Percentiles rank a stretch among this genome's conserved stretches.
Conservation (phyloP, 2,329 filamentous ascomycete species). For the Aspergillus pseudoviridinutans region DNA sequence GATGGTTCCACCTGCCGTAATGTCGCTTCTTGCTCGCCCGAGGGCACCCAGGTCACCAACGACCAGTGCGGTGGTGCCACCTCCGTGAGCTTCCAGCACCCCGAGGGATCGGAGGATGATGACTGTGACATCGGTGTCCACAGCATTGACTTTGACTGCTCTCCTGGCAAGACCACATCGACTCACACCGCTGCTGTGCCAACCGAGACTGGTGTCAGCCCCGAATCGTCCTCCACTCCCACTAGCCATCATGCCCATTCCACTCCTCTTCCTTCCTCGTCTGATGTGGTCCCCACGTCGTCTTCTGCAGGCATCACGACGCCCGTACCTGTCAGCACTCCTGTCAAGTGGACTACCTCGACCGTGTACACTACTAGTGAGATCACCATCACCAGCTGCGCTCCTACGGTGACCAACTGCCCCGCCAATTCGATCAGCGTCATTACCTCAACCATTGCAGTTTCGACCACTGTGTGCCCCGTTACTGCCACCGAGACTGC, state of each 20-base stretch:
- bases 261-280: slow-evolving; percentile 11
- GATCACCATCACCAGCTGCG: slow-evolving; percentile 40
- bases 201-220: slow-evolving; percentile 20
- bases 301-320: slow-evolving; percentile 5
- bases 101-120: slow-evolving; percentile 53
- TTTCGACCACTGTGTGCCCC: slow-evolving; percentile 60
- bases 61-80: slow-evolving; percentile 88
- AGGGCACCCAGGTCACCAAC: slow-evolving; percentile 71
- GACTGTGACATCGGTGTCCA: slow-evolving; percentile 63
- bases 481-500: slow-evolving; percentile 31
- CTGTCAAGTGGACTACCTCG: slow-evolving; percentile 31
- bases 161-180: slow-evolving; percentile 16
- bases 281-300: not conserved
- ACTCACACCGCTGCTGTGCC: slow-evolving; percentile 21
- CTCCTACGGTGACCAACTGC: slow-evolving; percentile 46
- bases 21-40: slow-evolving; percentile 61
- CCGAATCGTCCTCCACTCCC: slow-evolving; percentile 6
- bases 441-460: slow-evolving; percentile 52
- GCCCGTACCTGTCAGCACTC: slow-evolving; percentile 11
- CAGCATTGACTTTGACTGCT: slow-evolving; percentile 26
- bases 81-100: slow-evolving; percentile 66
- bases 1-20: slow-evolving; percentile 82
- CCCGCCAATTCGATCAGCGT: slow-evolving; percentile 48
- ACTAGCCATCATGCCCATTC: not conserved
- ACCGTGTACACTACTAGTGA: slow-evolving; percentile 36